A percentile compares a stretch with the other conserved stretches of the same genome.
Conservation (phyloP, 1,284 basidiomycete species). For the Pyrrhoderma lamaoense region DNA sequence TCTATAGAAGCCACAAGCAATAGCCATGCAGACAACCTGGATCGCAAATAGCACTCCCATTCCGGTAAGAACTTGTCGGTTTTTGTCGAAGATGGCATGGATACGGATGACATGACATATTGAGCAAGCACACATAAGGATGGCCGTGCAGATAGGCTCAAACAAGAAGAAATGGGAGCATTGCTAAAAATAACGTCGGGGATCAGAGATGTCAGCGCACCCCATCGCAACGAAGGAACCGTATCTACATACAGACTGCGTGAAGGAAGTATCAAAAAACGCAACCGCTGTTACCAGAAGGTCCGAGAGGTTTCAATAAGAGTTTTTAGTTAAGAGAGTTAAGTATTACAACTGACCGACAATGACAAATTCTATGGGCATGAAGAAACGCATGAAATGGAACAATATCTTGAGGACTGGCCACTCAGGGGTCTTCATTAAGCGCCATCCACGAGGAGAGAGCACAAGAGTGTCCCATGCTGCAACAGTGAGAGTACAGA, state of each 20-base stretch:
- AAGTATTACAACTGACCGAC: conserved; percentile 60
- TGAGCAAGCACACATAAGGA: conserved; percentile 67
- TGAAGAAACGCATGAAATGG: conserved; percentile 64
- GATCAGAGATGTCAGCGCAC: not conserved
- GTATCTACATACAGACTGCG: conserved; percentile 37
- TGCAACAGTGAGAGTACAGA: conserved; percentile 77
- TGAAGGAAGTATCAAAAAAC: conserved; percentile 70
- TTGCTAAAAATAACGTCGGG: conserved; percentile 29
- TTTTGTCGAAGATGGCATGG: conserved; percentile 67
- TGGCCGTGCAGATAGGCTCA: conserved; percentile 74
- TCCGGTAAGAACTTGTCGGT: conserved; percentile 40
- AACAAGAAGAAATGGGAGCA: conserved; percentile 72
- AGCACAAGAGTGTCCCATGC: conserved; percentile 82
- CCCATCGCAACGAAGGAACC: not conserved
- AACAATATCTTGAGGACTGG: conserved; percentile 68
- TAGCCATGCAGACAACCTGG: conserved; percentile 60
- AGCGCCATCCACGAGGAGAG: conserved; percentile 66
- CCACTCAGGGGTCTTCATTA: conserved; percentile 63
- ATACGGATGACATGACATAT: conserved; percentile 68
- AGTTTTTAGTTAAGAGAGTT: not conserved
- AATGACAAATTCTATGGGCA: conserved; percentile 68
- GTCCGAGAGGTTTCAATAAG: not conserved
- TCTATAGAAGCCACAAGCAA: conserved; percentile 69
- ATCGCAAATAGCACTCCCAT: conserved; percentile 54
- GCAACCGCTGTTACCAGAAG: conserved; percentile 55